Evolutionary conservation across 176 grass and related monocot species (phyloP).

Genomic region (Pontederia paniculata): DNA sequence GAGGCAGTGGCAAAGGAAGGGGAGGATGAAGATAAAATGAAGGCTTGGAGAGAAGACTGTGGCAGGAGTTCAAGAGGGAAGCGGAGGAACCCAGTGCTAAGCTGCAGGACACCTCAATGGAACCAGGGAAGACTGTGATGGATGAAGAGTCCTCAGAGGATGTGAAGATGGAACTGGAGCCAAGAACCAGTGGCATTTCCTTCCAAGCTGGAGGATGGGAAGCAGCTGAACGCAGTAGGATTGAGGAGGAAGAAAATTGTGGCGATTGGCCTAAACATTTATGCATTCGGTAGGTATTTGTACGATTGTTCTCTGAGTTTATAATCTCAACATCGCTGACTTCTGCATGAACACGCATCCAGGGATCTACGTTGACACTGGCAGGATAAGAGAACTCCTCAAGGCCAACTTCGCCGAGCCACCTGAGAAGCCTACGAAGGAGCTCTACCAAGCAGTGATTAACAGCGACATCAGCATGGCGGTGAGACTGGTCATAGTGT

Average conservation of each 20-base stretch:
- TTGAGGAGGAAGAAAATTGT: slow-evolving; percentile 5
- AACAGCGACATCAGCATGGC: slow-evolving; percentile 16
- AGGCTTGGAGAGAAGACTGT: no score
- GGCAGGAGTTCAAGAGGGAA: no score
- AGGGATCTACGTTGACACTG: slow-evolving; percentile 26
- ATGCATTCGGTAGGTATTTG: slow-evolving; percentile 21
- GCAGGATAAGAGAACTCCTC: slow-evolving; percentile 24
- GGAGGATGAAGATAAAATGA: no score
- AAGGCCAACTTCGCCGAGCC: slow-evolving; percentile 17
- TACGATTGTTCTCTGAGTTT: no score
- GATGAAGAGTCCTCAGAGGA: not conserved
- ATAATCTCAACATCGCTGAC: no score
- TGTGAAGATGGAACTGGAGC: not conserved
- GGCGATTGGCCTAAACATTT: slow-evolving; percentile 11
- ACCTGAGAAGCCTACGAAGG: slow-evolving; percentile 16
- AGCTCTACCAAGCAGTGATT: slow-evolving; percentile 29
- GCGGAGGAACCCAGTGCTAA: no score
- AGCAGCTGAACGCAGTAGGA: not conserved
- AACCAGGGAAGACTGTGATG: not conserved
- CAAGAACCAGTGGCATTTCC: slow-evolving; percentile 1
- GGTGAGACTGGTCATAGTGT: slow-evolving; percentile 30
- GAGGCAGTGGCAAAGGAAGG: no score
- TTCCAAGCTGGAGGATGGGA: not conserved
- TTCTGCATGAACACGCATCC: not conserved
- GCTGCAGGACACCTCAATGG: no score